Base-by-base conservation (phyloP, 163 green algal genomes). In the Trebouxiophyceae sp. region DNA sequence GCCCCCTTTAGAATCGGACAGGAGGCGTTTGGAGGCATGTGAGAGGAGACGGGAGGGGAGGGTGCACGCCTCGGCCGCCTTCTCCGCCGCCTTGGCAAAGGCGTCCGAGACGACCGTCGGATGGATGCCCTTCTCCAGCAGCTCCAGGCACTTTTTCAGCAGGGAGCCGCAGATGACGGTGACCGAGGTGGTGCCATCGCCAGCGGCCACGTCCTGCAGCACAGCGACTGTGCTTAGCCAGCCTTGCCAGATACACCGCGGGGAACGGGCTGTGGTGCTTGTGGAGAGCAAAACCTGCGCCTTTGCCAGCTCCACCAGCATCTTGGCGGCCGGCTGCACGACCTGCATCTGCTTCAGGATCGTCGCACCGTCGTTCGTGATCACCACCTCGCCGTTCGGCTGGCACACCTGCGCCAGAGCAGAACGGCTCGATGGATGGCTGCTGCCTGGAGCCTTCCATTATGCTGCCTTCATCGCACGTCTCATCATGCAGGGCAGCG, bases 361-460 rank as follows among this genome's bases (percentile, higher is more conserved):
- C 8, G 94, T 99, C 2, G 94, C 94, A 4, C 94, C 94, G 71
- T 99, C 94, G 73, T 99, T 99, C 31, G 94, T 98, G 74, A 99
- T 99, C 69, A 98, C 93, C 12, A 99, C 91, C 65, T 97, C 88
- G 1, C 93, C 93, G 33, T 92, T 87, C 0, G 89, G 78, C 46
- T 90, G 79, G 4, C 80, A 85, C 8, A 99, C 84, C 89, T 96
- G 79, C 54, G 39, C 39, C 8, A n/a, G n/a, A n/a, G n/a, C n/a
- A n/a, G n/a, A n/a, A n/a, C n/a, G n/a, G n/a, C n/a, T n/a, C n/a
- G n/a, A n/a, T n/a, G n/a, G n/a, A n/a, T n/a, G n/a, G n/a, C n/a
- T n/a, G n/a, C n/a, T n/a, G n/a, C n/a, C n/a, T n/a, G n/a, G n/a
- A n/a, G n/a, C n/a, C n/a, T n/a, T n/a, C n/a, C n/a, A n/a, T n/a